Base-by-base conservation (phyloP, 2,329 filamentous ascomycete species). In the Periglandula ipomoeae region DNA sequence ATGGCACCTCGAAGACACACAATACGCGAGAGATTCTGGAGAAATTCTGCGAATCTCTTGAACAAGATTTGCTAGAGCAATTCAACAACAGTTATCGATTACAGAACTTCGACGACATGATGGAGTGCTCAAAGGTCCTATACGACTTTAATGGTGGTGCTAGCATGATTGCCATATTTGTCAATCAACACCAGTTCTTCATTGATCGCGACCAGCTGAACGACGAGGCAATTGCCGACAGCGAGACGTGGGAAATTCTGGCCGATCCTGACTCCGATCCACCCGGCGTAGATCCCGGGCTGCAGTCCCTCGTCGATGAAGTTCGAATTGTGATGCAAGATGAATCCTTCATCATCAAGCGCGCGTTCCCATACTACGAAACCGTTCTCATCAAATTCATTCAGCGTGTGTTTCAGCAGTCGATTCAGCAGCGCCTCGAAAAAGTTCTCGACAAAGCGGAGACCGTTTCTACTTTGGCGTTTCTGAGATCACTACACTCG, bases 161-260 rank as follows among this genome's bases (percentile, higher is more conserved):
- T 50, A 97, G 90, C 63, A 93, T 97, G 51, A 95, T 96, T 66
- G 91, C 88, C 13, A 76, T 91, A 10, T 98, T 97, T 65, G 91
- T 98, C 61, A 98, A 98, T 63, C 93, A 98, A 65, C 94, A 98
- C 68, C 89, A 95, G 61, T 98, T 98, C 75, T 98, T 98, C 70
- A 96, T 98, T 61, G 93, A 97, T 63, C 79, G 90, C 23, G 93
- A 89, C 56, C 91, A 97, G 65, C 74, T 98, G 50, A 86, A 85
- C 0, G 90, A 95, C 59, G 90, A 95, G 63, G 81, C 95, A 15
- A 78, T 77, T 3, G 78, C 80, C 11, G 87, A 93, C 58, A 78
- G 76, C 50, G 80, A 89, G 53, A 84, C 82, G 2, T 96, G 91
- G 90, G 91, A 97, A 50, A 84, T 85, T 56, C 75, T 98, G 46